phyloP scores from a whole-genome alignment of 164 flowering plant genomes.

The Sedum album region DNA sequence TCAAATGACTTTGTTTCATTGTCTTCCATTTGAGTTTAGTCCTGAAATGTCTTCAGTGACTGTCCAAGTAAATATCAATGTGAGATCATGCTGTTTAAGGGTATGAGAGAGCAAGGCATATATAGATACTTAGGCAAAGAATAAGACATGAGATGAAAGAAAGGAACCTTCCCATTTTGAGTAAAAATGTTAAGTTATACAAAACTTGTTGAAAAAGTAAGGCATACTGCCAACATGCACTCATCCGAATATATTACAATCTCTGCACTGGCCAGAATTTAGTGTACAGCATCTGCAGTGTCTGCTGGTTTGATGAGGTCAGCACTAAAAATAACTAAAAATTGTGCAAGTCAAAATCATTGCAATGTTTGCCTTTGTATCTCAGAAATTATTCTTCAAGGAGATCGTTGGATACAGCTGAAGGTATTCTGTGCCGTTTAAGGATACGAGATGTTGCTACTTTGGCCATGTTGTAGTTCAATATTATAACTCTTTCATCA shows the following conservation, averaged over 20 bases:
- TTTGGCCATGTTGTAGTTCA: slow-evolving; percentile 54
- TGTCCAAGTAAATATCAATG: neutral
- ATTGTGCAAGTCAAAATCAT: neutral
- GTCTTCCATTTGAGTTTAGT: slow-evolving; percentile 18
- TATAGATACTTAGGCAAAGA: neutral
- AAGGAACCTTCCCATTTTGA: neutral
- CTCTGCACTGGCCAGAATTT: neutral
- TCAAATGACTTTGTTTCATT: slow-evolving; percentile 20
- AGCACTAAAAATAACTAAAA: neutral
- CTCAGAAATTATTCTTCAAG: slow-evolving; percentile 18
- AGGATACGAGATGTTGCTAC: slow-evolving; percentile 68
- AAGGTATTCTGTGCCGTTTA: slow-evolving; percentile 80
- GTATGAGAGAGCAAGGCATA: neutral
- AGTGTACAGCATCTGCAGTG: neutral
- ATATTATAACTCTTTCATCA: slow-evolving; percentile 69
- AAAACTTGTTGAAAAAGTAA: neutral
- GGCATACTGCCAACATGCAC: too few species aligned
- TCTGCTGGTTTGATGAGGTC: neutral
- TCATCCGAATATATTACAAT: neutral
- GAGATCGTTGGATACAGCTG: slow-evolving; percentile 66
- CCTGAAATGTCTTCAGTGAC: neutral
- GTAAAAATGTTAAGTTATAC: neutral
- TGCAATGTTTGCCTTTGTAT: neutral
- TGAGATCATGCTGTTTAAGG: neutral
- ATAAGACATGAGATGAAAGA: neutral